phyloP scores from a whole-genome alignment of 2,329 filamentous ascomycete genomes.

The Aspergillus quadricinctus region DNA sequence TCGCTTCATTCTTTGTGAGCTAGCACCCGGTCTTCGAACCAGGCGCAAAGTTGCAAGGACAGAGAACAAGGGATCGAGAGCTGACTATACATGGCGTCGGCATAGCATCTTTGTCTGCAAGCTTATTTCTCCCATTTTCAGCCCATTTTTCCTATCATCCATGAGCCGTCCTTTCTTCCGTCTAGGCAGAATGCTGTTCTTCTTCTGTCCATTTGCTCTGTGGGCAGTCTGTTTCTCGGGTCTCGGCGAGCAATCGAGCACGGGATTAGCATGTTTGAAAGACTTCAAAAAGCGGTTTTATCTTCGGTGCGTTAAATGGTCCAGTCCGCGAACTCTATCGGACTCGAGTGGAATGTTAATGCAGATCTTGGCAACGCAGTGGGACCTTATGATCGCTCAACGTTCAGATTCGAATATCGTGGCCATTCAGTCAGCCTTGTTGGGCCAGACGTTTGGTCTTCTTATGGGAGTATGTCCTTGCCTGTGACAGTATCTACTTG shows the following conservation, averaged over 20 bases:
- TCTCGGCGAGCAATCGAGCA: slow-evolving; percentile 13
- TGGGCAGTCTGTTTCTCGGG: slow-evolving; percentile 21
- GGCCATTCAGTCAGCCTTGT: slow-evolving; percentile 20
- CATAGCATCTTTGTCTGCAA: slow-evolving; percentile 17
- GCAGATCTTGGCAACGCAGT: neutral
- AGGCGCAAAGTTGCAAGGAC: no score
- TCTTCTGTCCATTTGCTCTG: slow-evolving; percentile 23
- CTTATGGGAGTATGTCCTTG: slow-evolving; percentile 17
- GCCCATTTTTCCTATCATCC: slow-evolving; percentile 20
- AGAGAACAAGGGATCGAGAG: no score
- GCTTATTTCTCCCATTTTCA: slow-evolving; percentile 21
- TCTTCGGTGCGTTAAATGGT: slow-evolving; percentile 12
- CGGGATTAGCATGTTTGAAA: slow-evolving; percentile 21
- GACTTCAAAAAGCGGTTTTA: slow-evolving; percentile 22
- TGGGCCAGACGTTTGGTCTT: slow-evolving; percentile 28
- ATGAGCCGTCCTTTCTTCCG: slow-evolving; percentile 20
- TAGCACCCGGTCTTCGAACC: no score
- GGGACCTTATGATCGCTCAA: slow-evolving; percentile 21
- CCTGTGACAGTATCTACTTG: neutral
- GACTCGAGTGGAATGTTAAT: no score
- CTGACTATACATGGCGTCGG: no score
- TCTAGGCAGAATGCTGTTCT: slow-evolving; percentile 17
- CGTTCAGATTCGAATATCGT: slow-evolving; percentile 20
- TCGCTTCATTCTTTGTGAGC: no score
- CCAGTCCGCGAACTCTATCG: neutral